A percentile compares a stretch with the other conserved stretches of the same genome.
Evolutionary conservation across 257 asterid species (phyloP).

Genomic region (Salvia rosmarinus): DNA sequence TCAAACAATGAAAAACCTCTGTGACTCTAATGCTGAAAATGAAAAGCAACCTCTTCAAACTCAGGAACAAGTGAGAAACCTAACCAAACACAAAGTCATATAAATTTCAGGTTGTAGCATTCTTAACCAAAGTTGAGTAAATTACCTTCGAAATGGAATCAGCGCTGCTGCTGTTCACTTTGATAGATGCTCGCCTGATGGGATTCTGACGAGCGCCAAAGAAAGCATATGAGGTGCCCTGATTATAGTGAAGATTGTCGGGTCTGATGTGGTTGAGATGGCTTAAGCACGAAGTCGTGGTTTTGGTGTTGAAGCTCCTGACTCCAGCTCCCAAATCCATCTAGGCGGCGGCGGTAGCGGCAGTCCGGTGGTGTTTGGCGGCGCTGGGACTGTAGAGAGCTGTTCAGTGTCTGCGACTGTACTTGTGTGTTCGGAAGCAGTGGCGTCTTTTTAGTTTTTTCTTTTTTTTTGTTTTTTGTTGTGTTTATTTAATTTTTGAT

Average conservation of each 20-base stretch:
- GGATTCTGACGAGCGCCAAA: slow-evolving; percentile 35
- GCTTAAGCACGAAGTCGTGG: slow-evolving; percentile 25
- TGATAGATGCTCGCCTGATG: slow-evolving; percentile 41
- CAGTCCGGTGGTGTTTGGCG: background rate
- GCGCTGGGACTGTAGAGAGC: slow-evolving; percentile 12
- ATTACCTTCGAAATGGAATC: slow-evolving; percentile 40
- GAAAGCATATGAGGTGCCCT: slow-evolving; percentile 29
- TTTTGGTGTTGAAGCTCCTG: slow-evolving; percentile 31
- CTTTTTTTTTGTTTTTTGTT: too few species aligned
- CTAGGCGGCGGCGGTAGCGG: background rate
- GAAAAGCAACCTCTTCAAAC: slow-evolving; percentile 7
- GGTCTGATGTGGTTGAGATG: slow-evolving; percentile 29
- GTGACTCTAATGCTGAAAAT: background rate
- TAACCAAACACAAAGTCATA: background rate
- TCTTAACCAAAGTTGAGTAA: background rate
- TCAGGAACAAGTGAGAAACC: background rate
- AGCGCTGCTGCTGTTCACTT: slow-evolving; percentile 30
- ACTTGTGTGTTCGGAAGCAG: too few species aligned
- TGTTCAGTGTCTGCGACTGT: too few species aligned
- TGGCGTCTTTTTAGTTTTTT: too few species aligned
- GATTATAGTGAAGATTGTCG: slow-evolving; percentile 11
- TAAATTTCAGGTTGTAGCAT: background rate
- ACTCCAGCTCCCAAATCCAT: slow-evolving; percentile 51
- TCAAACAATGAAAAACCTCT: background rate
- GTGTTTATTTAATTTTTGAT: too few species aligned